Evolutionary conservation across 305 asterid species (phyloP), one percentile per base, ranked within the genome.

Genomic region (Fraxinus nigra): DNA sequence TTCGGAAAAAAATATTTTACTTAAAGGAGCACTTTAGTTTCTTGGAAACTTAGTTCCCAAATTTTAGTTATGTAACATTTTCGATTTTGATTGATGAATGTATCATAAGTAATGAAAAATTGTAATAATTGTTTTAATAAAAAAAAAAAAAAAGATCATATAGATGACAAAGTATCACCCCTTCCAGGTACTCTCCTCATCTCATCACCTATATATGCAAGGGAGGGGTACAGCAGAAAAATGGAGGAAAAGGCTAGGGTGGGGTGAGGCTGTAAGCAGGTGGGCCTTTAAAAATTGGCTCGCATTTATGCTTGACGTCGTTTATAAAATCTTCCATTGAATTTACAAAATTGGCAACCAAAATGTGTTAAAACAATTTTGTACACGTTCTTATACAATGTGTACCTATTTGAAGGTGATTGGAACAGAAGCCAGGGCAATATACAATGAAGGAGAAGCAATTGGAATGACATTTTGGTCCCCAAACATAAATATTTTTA

Each of bases 391-490:
- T 28, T 30, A 70, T 32, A 32, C 20, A 70, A 70, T 70, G 11
- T 18, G 20, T 77, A 20, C 30, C 10, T 70, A 33, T 38, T 11
- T 80, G 82, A 78, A 88, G 91, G 91, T 78, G 81, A 86, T 78
- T 4, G 91, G 91, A 30, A 85, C 83, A 20, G 91, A 90, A 86
- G 91, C 89, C 0, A 81, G 93, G 40, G 93, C 91, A 9, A 88
- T 90, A 84, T 85, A 90, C 83, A 90, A 90, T 80, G 89, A 83
- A 78, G 93, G 93, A 54, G 85, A 85, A 28, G 89, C 93, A 22
- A 84, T 73, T 51, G 93, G 93, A 72, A 82, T 90, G 85, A 90
- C 93, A 22, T 84, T 81, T 69, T 90, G 93, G 93, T 87, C 91
- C 54, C 93, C 93, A 48, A 88, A 90, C 85, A 86, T 90, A 72